Percentiles rank a stretch among this genome's conserved stretches.
These are phyloP conservation scores for Podaxis sp. DNA, from an alignment of 768 basidiomycete species.

Conservation along the genomic window DNA sequence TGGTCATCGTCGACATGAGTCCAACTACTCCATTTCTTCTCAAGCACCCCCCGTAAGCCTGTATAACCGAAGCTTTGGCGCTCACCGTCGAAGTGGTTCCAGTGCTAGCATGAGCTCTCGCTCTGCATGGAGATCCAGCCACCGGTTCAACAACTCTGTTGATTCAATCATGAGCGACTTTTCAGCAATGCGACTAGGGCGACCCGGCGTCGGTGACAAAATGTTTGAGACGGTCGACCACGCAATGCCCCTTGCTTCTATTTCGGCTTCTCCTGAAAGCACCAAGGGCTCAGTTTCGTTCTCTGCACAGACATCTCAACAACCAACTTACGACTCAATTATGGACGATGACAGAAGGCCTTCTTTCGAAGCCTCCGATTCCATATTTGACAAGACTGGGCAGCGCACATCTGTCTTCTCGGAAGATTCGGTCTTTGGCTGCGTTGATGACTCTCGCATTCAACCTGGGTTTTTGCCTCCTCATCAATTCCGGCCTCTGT, in stretches of 20 bases:
- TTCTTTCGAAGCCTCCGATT: slow-evolving; percentile 44
- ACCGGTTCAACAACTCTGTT: slow-evolving; percentile 52
- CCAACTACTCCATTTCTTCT: slow-evolving; percentile 51
- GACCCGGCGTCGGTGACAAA: slow-evolving; percentile 82
- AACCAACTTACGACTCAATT: slow-evolving; percentile 60
- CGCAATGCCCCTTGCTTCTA: slow-evolving; percentile 55
- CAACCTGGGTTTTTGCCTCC: slow-evolving; percentile 39
- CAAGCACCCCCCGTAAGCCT: slow-evolving; percentile 67
- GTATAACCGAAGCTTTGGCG: slow-evolving; percentile 62
- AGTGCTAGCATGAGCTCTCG: slow-evolving; percentile 53
- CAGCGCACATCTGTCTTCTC: slow-evolving; percentile 43
- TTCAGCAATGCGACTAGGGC: slow-evolving; percentile 52
- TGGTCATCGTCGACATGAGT: slow-evolving; percentile 62
- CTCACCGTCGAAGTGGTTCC: slow-evolving; percentile 57
- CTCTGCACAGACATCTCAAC: slow-evolving; percentile 10
- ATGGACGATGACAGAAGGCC: slow-evolving; percentile 46
- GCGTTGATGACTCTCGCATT: slow-evolving; percentile 35
- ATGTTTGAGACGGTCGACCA: slow-evolving; percentile 71
- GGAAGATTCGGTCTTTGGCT: slow-evolving; percentile 63
- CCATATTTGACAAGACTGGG: slow-evolving; percentile 63
- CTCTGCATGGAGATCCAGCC: slow-evolving; percentile 45
- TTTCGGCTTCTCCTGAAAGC: slow-evolving; percentile 63
- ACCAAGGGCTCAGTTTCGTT: slow-evolving; percentile 21
- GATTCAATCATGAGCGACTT: slow-evolving; percentile 70
- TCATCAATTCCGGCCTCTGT: slow-evolving; percentile 61